Evolutionary conservation across 2,329 filamentous ascomycete genomes (phyloP).

Genomic region (Claviceps arundinis): DNA sequence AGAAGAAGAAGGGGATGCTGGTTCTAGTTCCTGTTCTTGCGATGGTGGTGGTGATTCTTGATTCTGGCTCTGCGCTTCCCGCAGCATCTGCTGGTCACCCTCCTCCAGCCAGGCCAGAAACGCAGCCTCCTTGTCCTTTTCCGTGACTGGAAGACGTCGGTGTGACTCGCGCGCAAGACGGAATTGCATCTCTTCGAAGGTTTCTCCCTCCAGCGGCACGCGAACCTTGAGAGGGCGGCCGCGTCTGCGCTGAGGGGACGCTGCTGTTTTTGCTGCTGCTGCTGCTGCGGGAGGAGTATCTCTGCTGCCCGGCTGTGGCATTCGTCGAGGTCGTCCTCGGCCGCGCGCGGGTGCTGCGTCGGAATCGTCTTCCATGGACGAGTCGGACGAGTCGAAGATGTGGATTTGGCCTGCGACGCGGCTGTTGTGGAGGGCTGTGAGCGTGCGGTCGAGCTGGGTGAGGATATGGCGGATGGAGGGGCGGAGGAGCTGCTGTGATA

Average conservation of each 20-base stretch:
- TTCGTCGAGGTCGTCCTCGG: slow-evolving; percentile 15
- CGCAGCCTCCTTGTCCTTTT: slow-evolving; percentile 15
- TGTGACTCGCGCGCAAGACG: slow-evolving; percentile 33
- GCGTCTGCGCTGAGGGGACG: slow-evolving; percentile 8
- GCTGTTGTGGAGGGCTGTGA: slow-evolving; percentile 56
- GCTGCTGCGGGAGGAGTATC: neutral
- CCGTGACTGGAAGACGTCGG: slow-evolving; percentile 15
- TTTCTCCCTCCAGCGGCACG: slow-evolving; percentile 28
- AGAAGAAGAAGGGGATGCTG: neutral
- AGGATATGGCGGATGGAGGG: slow-evolving; percentile 62
- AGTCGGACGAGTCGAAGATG: slow-evolving; percentile 25
- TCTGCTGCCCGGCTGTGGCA: neutral
- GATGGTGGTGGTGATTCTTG: neutral
- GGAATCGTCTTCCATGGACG: slow-evolving; percentile 20
- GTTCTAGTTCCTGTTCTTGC: neutral
- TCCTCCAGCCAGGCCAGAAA: slow-evolving; percentile 22
- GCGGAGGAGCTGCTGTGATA: slow-evolving; percentile 48
- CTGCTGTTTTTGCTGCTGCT: neutral
- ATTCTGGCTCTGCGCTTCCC: neutral
- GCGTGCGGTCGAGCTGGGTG: slow-evolving; percentile 52
- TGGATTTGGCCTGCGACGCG: slow-evolving; percentile 35
- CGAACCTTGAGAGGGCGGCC: slow-evolving; percentile 29
- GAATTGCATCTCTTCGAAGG: slow-evolving; percentile 30
- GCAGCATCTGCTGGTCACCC: slow-evolving; percentile 12
- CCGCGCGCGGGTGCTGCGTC: slow-evolving; percentile 11